Base-by-base conservation (phyloP, 2,329 filamentous ascomycete genomes). In the Biscogniauxia sp. region DNA sequence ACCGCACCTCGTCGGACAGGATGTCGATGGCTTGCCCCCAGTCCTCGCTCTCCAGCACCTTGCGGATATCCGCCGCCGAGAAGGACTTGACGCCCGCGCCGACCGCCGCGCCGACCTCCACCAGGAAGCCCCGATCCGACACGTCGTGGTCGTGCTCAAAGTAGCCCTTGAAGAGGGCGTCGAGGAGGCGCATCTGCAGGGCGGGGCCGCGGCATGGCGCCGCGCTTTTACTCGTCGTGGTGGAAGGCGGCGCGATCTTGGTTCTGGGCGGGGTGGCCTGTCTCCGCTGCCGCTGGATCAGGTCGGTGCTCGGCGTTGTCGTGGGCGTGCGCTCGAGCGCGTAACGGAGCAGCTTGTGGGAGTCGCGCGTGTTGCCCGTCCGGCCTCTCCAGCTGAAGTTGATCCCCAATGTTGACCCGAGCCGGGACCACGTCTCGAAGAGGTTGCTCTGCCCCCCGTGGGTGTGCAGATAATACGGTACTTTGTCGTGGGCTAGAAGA, bases 261-360 rank as follows among this genome's bases (percentile, higher is more conserved):
- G 37, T 53, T 15, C 25, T 23, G 11, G 51, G 56, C 23, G 26
- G 32, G 2, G 17, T n/a, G 20, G 37, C 20, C 50, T 28, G n/a
- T 51, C 19, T 20, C 13, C 41, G 26, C 25, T 51, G 13, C 20
- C 41, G 53, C 37, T 52, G 28, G 15, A 60, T 20, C 37, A 63
- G 54, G 53, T 59, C 67, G 59, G 51, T 73, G 74, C 70, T 65
- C 61, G 70, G 57, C 55, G 66, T 51, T 61, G 65, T 64, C 0
- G 68, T 69, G 5, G 70, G 68, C 17, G 60, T 53, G 45, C 63
- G 56, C 41, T 73, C 69, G 19, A 78, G 73, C 8, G 78, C 76
- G 20, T 80, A 73, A 15, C 78, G 75, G 20, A 82, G 69, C n/a
- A 84, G 76, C 63, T 79, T 77, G 71, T 84, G 82, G 1, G 77